Evolutionary conservation across 1,284 basidiomycete genomes (phyloP).

Genomic region (Cryptococcus sp.): DNA sequence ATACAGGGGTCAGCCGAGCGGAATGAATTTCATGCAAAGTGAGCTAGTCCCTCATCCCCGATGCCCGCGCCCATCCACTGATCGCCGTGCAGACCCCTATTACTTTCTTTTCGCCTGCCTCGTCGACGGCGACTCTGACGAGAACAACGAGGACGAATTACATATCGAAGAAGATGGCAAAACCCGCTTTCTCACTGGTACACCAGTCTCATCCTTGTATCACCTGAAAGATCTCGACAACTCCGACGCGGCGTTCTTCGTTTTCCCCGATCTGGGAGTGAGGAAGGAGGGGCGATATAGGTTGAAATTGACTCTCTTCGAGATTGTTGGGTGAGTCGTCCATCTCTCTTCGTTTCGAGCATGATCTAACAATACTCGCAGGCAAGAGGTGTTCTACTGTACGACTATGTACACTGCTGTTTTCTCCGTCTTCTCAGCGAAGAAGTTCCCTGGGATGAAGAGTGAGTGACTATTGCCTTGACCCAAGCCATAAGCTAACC

Average conservation of each 20-base stretch:
- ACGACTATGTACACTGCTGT: conserved; percentile 81
- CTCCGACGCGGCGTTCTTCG: conserved; percentile 84
- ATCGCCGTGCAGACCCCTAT: conserved; percentile 73
- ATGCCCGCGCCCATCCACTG: background rate
- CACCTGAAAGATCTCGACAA: conserved; percentile 90
- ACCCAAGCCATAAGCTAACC: background rate
- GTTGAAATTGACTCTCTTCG: conserved; percentile 87
- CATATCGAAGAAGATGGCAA: conserved; percentile 91
- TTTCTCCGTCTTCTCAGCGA: conserved; percentile 75
- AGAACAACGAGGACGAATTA: conserved; percentile 71
- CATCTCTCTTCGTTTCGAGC: background rate
- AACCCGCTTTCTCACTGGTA: conserved; percentile 51
- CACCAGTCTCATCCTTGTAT: conserved; percentile 84
- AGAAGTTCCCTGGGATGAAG: conserved; percentile 93
- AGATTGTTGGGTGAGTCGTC: conserved; percentile 79
- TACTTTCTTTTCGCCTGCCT: conserved; percentile 93
- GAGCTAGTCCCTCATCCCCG: conserved; percentile 13
- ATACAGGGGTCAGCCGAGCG: conserved; percentile 13
- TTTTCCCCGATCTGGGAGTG: conserved; percentile 83
- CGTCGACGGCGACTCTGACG: conserved; percentile 67
- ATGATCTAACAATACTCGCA: conserved; percentile 38
- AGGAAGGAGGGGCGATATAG: conserved; percentile 84
- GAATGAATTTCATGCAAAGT: conserved; percentile 52
- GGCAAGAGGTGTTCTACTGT: conserved; percentile 80
- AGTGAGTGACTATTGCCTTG: conserved; percentile 57